Percentiles rank a stretch among this genome's conserved stretches.
Evolutionary conservation across 164 flowering plant genomes (phyloP).

Genomic region (Amborella trichopoda): DNA sequence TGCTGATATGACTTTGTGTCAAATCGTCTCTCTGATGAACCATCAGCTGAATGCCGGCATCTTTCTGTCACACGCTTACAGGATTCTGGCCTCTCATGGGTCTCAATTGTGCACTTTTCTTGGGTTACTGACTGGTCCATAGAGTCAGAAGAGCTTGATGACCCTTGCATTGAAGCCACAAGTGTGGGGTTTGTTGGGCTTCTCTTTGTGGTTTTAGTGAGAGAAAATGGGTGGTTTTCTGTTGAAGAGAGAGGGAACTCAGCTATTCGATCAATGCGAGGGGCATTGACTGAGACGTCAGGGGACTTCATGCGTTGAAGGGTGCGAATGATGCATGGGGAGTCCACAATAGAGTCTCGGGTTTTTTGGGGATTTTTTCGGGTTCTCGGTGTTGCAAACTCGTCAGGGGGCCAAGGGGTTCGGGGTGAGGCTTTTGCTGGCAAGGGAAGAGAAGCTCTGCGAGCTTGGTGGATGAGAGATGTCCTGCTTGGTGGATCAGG

Average conservation of each 20-base stretch:
- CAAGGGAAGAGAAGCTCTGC: conserved; percentile 76
- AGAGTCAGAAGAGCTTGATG: conserved; percentile 31
- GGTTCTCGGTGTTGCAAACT: background rate
- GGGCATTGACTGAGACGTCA: conserved; percentile 84
- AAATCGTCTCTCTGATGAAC: conserved; percentile 35
- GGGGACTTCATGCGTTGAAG: conserved; percentile 56
- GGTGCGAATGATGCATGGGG: conserved; percentile 27
- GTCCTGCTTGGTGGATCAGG: conserved; percentile 20
- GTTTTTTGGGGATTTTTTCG: too few relatives aligned
- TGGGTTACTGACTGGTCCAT: conserved; percentile 56
- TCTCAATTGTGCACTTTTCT: conserved; percentile 64
- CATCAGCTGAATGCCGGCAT: conserved; percentile 38
- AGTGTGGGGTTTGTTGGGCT: conserved; percentile 13
- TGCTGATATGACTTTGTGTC: conserved; percentile 87
- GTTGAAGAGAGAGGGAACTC: conserved; percentile 75
- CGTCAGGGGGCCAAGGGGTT: background rate
- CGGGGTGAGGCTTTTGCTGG: conserved; percentile 20
- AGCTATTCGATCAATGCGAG: conserved; percentile 73
- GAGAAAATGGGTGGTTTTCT: conserved; percentile 40
- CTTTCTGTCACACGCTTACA: conserved; percentile 10
- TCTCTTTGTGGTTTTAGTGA: conserved; percentile 11
- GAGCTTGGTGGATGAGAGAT: too few relatives aligned
- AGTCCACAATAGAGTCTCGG: conserved; percentile 6
- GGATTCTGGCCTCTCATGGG: conserved; percentile 20
- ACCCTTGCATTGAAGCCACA: conserved; percentile 29